A percentile compares a stretch with the other conserved stretches of the same genome.
Conservation (phyloP, 441 rosid genomes). For the Melastoma candidum region DNA sequence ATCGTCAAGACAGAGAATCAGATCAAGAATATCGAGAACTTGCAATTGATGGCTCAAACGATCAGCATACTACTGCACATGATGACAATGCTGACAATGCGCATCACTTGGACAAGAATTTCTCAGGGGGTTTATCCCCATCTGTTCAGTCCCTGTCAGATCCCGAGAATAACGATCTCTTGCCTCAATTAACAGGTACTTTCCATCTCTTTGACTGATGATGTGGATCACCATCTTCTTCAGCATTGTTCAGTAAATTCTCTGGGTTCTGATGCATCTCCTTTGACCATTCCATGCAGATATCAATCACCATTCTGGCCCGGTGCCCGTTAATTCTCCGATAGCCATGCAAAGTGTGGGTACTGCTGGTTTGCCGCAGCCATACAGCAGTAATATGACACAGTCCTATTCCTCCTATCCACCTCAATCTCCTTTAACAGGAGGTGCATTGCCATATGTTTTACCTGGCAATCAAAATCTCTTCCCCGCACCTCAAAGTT, state of each 20-base stretch:
- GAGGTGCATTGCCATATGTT: slow-evolving; percentile 28
- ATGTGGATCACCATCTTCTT: neutral
- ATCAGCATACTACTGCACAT: slow-evolving; percentile 7
- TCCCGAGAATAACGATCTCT: slow-evolving; percentile 17
- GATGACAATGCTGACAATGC: slow-evolving; percentile 14
- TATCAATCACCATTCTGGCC: slow-evolving; percentile 17
- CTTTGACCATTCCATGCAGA: slow-evolving; percentile 5
- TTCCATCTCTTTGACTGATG: slow-evolving; percentile 8
- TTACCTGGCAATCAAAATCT: slow-evolving; percentile 26
- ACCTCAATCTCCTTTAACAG: slow-evolving; percentile 21
- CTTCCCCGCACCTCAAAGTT: slow-evolving; percentile 18
- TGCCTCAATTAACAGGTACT: slow-evolving; percentile 21
- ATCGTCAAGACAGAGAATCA: no score
- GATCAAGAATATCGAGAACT: neutral
- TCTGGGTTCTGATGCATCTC: slow-evolving; percentile 3
- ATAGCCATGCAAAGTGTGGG: slow-evolving; percentile 13
- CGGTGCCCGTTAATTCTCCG: slow-evolving; percentile 11
- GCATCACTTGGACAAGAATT: slow-evolving; percentile 11
- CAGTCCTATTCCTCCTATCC: slow-evolving; percentile 17
- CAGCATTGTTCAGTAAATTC: neutral
- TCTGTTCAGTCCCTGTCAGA: slow-evolving; percentile 14
- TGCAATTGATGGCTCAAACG: slow-evolving; percentile 11
- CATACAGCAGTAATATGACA: slow-evolving; percentile 10
- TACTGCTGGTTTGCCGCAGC: slow-evolving; percentile 14
- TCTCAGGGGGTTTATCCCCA: slow-evolving; percentile 16